Evolutionary conservation across 164 flowering plant species (phyloP).

Genomic region (Chimonanthus salicifolius): DNA sequence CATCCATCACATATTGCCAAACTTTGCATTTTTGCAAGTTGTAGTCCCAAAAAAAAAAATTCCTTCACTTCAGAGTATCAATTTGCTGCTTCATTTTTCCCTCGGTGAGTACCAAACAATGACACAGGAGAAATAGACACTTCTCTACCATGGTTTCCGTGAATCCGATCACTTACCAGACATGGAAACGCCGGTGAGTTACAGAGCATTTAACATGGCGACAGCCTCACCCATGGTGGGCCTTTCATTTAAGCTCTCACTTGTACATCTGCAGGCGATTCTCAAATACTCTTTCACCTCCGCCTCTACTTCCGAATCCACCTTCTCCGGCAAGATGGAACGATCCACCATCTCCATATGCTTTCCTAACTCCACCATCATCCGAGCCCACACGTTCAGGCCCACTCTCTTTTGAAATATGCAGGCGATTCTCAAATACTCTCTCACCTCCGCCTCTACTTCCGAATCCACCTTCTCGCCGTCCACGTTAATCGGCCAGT

Average conservation of each 20-base stretch:
- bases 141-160: too few relatives aligned
- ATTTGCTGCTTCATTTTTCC: too few relatives aligned
- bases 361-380: conserved; percentile 26
- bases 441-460: too few relatives aligned
- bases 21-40: too few relatives aligned
- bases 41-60: too few relatives aligned
- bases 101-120: too few relatives aligned
- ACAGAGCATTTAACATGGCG: conserved; percentile 22
- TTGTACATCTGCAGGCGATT: conserved; percentile 53
- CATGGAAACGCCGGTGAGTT: neutral
- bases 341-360: conserved; percentile 49
- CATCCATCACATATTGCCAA: too few relatives aligned
- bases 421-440: too few relatives aligned
- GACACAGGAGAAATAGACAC: too few relatives aligned
- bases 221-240: conserved; percentile 58
- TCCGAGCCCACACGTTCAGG: conserved; percentile 53
- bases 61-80: too few relatives aligned
- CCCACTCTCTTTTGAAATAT: conserved; percentile 14
- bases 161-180: too few relatives aligned
- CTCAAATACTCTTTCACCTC: conserved; percentile 46
- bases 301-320: conserved; percentile 5
- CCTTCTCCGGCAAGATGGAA: conserved; percentile 6
- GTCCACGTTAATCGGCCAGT: conserved; percentile 36
- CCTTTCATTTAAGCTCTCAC: conserved; percentile 34
- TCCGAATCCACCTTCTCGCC: conserved; percentile 19